Evolutionary conservation across 192 early-diverging fungal genomes (phyloP).

Genomic region (Podila verticillata): DNA sequence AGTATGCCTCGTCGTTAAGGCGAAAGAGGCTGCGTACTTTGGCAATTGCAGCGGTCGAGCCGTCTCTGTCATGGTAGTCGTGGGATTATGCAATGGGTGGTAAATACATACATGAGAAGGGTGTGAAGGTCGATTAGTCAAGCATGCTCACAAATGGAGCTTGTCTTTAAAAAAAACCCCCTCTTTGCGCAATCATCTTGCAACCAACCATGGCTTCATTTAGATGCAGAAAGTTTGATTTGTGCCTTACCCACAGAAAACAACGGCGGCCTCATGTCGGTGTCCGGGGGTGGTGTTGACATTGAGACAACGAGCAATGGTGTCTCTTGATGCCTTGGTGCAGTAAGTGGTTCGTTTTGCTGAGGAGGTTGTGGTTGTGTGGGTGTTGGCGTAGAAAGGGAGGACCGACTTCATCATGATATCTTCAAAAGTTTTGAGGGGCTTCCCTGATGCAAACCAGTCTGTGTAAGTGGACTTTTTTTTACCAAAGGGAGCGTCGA

Average conservation of each 20-base stretch:
- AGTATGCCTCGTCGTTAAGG: conserved; percentile 6
- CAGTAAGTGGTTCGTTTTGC: not conserved
- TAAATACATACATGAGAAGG: no score
- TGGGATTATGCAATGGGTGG: not conserved
- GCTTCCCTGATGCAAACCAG: conserved; percentile 39
- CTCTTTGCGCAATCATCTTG: no score
- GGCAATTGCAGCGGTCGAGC: not conserved
- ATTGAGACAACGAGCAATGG: conserved; percentile 10
- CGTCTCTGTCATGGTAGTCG: not conserved
- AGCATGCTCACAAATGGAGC: no score
- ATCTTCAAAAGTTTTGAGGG: conserved; percentile 22
- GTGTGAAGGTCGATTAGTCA: no score
- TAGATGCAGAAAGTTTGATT: no score
- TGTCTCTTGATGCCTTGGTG: not conserved
- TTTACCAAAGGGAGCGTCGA: conserved; percentile 3
- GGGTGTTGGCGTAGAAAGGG: conserved; percentile 48
- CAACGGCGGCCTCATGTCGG: conserved; percentile 12
- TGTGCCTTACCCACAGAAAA: conserved; percentile 19
- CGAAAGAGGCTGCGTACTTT: not conserved
- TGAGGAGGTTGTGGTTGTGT: conserved; percentile 16
- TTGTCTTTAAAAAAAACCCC: no score
- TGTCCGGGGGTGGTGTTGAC: conserved; percentile 6
- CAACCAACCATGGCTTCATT: no score
- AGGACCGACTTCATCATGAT: conserved; percentile 26
- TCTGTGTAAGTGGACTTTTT: conserved; percentile 18